Conservation (phyloP, 2,329 filamentous ascomycete genomes). For the Nannizzia gypsea region DNA sequence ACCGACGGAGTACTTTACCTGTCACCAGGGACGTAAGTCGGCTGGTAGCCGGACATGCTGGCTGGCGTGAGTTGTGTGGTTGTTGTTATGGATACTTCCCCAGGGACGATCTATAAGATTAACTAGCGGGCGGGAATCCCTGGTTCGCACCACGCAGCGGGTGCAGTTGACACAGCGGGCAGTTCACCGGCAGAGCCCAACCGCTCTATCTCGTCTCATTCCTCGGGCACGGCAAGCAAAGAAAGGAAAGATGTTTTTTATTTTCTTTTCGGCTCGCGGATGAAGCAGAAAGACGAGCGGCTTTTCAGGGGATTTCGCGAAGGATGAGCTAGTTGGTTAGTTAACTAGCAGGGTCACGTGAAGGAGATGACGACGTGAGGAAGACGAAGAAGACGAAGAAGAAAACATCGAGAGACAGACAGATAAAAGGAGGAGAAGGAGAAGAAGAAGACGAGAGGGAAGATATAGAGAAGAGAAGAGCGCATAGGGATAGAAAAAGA, state of each 20-base stretch:
- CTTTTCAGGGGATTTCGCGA: neutral
- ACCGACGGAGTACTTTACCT: conserved; percentile 8
- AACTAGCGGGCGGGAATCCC: too few relatives aligned
- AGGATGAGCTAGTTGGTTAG: neutral
- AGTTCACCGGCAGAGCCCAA: neutral
- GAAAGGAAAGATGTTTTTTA: neutral
- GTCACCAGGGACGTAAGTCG: conserved; percentile 6
- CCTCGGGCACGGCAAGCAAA: neutral
- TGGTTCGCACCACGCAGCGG: neutral
- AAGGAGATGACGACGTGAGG: neutral
- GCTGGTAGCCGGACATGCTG: conserved; percentile 11
- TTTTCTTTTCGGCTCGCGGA: too few relatives aligned
- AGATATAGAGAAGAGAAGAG: too few relatives aligned
- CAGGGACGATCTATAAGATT: neutral
- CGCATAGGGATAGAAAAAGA: too few relatives aligned
- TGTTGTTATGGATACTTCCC: neutral
- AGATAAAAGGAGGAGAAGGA: neutral
- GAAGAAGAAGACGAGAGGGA: neutral
- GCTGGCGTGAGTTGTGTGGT: neutral
- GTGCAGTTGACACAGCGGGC: neutral
- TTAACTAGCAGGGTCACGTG: neutral
- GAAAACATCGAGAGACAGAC: neutral
- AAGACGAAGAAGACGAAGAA: neutral
- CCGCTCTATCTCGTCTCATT: neutral
- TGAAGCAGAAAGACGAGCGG: neutral